phyloP scores from a whole-genome alignment of 306 rosid genomes.

The Lotus japonicus region DNA sequence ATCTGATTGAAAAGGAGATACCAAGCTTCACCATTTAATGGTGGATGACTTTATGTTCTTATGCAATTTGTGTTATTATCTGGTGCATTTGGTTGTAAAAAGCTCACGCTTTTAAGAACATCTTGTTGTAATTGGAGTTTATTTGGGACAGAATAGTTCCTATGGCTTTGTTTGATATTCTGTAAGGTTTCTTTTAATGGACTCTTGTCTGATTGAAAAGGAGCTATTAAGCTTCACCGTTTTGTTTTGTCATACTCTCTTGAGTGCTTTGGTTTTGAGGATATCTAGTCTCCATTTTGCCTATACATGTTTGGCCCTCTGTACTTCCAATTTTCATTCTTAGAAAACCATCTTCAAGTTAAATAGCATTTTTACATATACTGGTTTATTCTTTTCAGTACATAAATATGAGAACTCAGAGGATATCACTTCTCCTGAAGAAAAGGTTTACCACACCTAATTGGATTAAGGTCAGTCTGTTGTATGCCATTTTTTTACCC shows the following conservation, averaged over 20 bases:
- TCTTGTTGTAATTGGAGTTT: not conserved
- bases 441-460: conserved; percentile 87
- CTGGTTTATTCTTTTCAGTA: conserved; percentile 50
- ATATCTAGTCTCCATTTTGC: not conserved
- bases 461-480: conserved; percentile 78
- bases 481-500: not conserved
- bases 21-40: conserved; percentile 9
- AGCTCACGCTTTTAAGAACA: too few species aligned
- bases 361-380: conserved; percentile 7
- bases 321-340: not conserved
- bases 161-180: conserved; percentile 4
- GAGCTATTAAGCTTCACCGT: conserved; percentile 9
- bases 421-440: conserved; percentile 74
- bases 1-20: conserved; percentile 13
- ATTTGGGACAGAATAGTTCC: not conserved
- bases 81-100: too few species aligned
- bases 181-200: conserved; percentile 3
- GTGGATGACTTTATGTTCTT: too few species aligned
- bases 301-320: not conserved
- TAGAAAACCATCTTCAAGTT: not conserved
- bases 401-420: conserved; percentile 73
- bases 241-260: not conserved
- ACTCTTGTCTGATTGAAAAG: conserved; percentile 5
- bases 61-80: not conserved
- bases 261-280: conserved; percentile 4